Conservation (phyloP, 2,329 filamentous ascomycete species). For the Claviceps purpurea region DNA sequence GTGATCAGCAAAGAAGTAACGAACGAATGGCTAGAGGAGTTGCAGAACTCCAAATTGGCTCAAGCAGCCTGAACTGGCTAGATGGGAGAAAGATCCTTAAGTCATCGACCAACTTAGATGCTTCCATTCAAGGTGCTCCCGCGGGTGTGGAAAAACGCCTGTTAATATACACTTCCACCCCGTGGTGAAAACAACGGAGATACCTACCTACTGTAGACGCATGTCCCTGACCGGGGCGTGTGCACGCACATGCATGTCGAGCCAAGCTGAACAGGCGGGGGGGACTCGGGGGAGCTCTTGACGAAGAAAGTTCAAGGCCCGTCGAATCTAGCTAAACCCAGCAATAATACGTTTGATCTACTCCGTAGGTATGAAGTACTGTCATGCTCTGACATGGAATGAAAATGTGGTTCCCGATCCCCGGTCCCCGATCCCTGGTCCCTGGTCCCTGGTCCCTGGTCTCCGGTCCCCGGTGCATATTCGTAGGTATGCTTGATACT, state of each 20-base stretch:
- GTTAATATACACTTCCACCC: slow-evolving; percentile 1
- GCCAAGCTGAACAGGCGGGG: background rate
- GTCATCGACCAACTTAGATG: background rate
- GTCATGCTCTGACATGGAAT: background rate
- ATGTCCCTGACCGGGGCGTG: background rate
- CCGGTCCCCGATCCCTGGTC: background rate
- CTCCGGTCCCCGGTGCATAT: no score
- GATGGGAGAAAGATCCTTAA: background rate
- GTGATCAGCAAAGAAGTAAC: background rate
- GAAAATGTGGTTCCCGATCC: background rate
- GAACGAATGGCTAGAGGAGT: slow-evolving; percentile 4
- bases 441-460: no score
- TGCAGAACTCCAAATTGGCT: background rate
- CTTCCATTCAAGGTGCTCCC: background rate
- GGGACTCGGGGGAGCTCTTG: no score
- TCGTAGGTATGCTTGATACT: background rate
- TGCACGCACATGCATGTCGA: background rate
- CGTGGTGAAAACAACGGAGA: background rate
- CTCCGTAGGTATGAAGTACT: no score
- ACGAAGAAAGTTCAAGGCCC: background rate
- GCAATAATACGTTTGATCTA: background rate
- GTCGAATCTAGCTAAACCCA: background rate
- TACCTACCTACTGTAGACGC: background rate
- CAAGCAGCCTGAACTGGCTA: background rate
- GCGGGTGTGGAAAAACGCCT: background rate